phyloP scores from a whole-genome alignment of 2,329 filamentous ascomycete genomes.

The Sporothrix humicola region DNA sequence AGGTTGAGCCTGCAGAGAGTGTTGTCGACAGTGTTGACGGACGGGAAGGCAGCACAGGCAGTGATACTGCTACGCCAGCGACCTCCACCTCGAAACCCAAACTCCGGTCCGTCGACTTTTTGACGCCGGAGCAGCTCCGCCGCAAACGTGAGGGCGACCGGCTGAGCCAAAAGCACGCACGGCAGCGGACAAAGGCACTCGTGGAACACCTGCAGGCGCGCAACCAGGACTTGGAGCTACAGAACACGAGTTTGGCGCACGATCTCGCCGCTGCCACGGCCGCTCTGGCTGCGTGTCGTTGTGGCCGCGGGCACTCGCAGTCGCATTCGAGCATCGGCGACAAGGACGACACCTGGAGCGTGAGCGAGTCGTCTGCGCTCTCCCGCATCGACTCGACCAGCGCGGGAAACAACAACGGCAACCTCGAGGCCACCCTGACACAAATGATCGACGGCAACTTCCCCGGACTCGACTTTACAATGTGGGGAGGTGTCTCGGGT shows the following conservation, averaged over 20 bases:
- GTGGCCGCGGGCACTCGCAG: neutral
- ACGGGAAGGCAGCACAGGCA: neutral
- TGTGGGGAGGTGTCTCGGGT: neutral
- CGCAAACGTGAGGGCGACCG: constrained; percentile 30
- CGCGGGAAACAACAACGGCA: neutral
- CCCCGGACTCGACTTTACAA: constrained; percentile 15
- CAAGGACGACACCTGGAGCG: neutral
- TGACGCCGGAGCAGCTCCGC: constrained; percentile 29
- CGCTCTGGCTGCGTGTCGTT: neutral
- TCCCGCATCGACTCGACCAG: too few relatives aligned
- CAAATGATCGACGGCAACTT: constrained; percentile 20
- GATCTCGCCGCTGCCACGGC: neutral
- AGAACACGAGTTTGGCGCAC: constrained; percentile 14
- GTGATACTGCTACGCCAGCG: neutral
- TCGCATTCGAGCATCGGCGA: neutral
- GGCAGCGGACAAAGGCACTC: constrained; percentile 21
- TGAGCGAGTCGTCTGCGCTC: too few relatives aligned
- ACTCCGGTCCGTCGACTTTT: constrained; percentile 19
- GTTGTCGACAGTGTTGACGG: neutral
- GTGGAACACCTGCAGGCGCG: constrained; percentile 12
- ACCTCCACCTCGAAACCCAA: neutral
- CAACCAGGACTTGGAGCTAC: constrained; percentile 19
- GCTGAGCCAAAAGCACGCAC: constrained; percentile 25
- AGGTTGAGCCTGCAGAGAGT: neutral
- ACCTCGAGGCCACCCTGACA: constrained; percentile 1